Evolutionary conservation across 2,329 filamentous ascomycete genomes (phyloP).

Genomic region (Fusarium transvaalense): DNA sequence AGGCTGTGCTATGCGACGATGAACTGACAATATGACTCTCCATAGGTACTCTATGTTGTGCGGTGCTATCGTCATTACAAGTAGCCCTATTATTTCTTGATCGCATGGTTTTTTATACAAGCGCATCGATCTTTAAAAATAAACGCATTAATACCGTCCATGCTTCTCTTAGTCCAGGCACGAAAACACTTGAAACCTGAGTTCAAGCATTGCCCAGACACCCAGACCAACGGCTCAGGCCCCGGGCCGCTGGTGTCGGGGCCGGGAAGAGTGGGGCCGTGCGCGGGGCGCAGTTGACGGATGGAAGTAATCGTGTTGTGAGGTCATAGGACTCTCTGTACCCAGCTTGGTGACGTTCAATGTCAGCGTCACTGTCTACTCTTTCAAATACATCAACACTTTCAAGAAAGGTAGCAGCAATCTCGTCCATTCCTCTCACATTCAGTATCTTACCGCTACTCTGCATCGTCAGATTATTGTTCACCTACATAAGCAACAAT

Average conservation of each 20-base stretch:
- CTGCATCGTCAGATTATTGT: not conserved
- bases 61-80: not conserved
- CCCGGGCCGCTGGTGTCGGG: slow-evolving; percentile 14
- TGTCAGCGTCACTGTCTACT: slow-evolving; percentile 25
- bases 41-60: not conserved
- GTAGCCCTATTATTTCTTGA: not conserved
- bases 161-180: slow-evolving; percentile 1
- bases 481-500: not conserved
- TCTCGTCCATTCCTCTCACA: not conserved
- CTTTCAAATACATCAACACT: not conserved
- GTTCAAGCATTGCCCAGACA: slow-evolving; percentile 17
- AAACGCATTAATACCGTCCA: not conserved
- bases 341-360: slow-evolving; percentile 9
- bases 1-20: slow-evolving; percentile 23
- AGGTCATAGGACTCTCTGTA: slow-evolving; percentile 35
- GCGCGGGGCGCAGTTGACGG: slow-evolving; percentile 36
- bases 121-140: not conserved
- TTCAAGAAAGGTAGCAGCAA: slow-evolving; percentile 3
- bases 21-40: not conserved
- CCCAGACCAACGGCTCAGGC: slow-evolving; percentile 7
- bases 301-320: slow-evolving; percentile 18
- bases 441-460: not conserved
- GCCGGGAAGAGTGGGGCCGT: slow-evolving; percentile 32
- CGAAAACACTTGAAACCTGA: not conserved
- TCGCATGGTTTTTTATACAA: not conserved